Percentiles rank a stretch among this genome's conserved stretches.
Conservation (phyloP, 1,139 yeast genomes). For the Oligophagozyma castellii region DNA sequence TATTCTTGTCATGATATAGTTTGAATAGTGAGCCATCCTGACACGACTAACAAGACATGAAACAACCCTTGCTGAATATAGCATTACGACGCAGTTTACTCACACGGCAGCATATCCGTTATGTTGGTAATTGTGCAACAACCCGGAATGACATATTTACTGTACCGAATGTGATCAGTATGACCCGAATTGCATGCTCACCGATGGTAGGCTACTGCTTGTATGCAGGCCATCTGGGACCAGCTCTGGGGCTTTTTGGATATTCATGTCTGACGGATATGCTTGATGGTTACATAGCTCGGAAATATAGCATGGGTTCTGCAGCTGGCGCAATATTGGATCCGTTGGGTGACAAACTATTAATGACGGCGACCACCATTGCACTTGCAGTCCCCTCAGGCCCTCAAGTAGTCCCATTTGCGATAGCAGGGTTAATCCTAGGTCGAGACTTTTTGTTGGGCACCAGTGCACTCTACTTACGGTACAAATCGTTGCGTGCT, state of each 20-base stretch:
- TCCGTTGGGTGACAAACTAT: constrained; percentile 87
- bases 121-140: not conserved
- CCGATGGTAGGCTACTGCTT: constrained; percentile 77
- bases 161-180: constrained; percentile 71
- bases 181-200: constrained; percentile 63
- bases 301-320: constrained; percentile 62
- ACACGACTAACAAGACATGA: too few relatives aligned
- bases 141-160: constrained; percentile 42
- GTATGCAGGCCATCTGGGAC: constrained; percentile 41
- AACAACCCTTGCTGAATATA: too few relatives aligned
- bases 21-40: too few relatives aligned
- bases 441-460: constrained; percentile 78
- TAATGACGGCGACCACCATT: constrained; percentile 77
- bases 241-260: constrained; percentile 60
- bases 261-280: constrained; percentile 87
- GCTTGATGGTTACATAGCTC: constrained; percentile 82
- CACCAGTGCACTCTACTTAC: constrained; percentile 56
- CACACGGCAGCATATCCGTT: too few relatives aligned
- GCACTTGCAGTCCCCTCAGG: constrained; percentile 53
- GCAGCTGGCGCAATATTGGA: constrained; percentile 85
- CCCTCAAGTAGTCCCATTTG: constrained; percentile 41
- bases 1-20: too few relatives aligned
- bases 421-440: constrained; percentile 58
- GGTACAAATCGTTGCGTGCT: constrained; percentile 61
- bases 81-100: too few relatives aligned